phyloP scores from a whole-genome alignment of 1,284 basidiomycete genomes.

The Irpex sp. region DNA sequence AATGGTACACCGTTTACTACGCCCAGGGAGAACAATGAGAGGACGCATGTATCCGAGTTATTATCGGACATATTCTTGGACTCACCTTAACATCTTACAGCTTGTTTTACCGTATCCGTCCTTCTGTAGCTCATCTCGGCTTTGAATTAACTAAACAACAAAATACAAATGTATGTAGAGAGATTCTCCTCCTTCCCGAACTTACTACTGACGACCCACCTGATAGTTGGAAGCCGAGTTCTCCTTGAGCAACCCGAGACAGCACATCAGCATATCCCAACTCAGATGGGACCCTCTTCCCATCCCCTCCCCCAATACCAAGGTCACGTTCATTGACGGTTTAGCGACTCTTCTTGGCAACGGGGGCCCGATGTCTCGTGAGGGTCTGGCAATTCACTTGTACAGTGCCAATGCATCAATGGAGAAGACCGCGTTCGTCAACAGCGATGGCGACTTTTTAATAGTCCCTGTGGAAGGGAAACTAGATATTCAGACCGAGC shows the following conservation, averaged over 20 bases:
- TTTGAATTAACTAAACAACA: constrained; percentile 48
- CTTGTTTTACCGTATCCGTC: constrained; percentile 63
- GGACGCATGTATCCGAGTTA: constrained; percentile 28
- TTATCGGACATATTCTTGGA: not conserved
- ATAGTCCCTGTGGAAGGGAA: constrained; percentile 65
- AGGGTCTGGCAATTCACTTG: constrained; percentile 62
- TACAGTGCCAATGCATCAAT: constrained; percentile 62
- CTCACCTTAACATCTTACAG: constrained; percentile 24
- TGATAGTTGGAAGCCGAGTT: constrained; percentile 55
- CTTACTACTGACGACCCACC: not conserved
- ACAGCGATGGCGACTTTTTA: constrained; percentile 67
- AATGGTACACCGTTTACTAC: constrained; percentile 52
- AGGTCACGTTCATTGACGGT: constrained; percentile 59
- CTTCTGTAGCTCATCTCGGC: constrained; percentile 66
- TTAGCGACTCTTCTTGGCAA: constrained; percentile 64
- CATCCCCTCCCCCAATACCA: constrained; percentile 40
- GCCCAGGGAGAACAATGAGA: constrained; percentile 43
- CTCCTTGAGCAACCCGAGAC: constrained; percentile 53
- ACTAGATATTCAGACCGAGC: constrained; percentile 68
- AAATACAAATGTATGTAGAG: constrained; percentile 50
- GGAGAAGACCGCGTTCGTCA: constrained; percentile 62
- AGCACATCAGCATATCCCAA: constrained; percentile 61
- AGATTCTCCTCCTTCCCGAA: not conserved
- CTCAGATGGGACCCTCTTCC: constrained; percentile 69
- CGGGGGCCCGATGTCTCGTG: constrained; percentile 57